phyloP scores from a whole-genome alignment of 2,329 filamentous ascomycete species.

The Davidsoniella neocaledoniae region DNA sequence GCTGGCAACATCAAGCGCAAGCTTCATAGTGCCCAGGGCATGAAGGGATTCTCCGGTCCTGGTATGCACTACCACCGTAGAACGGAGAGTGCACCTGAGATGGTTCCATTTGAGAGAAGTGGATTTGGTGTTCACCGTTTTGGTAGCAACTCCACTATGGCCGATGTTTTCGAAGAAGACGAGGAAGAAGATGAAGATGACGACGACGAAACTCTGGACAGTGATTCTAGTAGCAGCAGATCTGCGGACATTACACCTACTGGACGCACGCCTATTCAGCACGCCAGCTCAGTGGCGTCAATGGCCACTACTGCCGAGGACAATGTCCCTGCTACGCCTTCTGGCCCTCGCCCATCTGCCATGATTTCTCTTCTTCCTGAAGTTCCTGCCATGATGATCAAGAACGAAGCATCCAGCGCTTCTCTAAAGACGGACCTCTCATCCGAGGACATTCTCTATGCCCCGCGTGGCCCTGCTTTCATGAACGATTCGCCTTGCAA shows the following conservation, averaged over 20 bases:
- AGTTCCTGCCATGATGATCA: slow-evolving; percentile 17
- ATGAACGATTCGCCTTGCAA: slow-evolving; percentile 19
- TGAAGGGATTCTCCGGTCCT: slow-evolving; percentile 49
- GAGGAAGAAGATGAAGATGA: slow-evolving; percentile 48
- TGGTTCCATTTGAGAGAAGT: slow-evolving; percentile 53
- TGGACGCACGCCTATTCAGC: slow-evolving; percentile 7
- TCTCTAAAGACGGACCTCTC: slow-evolving; percentile 25
- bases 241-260: slow-evolving; percentile 11
- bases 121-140: slow-evolving; percentile 43
- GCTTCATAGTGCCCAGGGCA: slow-evolving; percentile 61
- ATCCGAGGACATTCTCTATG: slow-evolving; percentile 30
- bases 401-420: slow-evolving; percentile 31
- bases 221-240: slow-evolving; percentile 11
- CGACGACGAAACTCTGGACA: slow-evolving; percentile 21
- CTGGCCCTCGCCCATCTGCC: slow-evolving; percentile 6
- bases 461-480: slow-evolving; percentile 15
- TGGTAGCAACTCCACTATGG: slow-evolving; percentile 57
- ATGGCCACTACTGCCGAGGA: slow-evolving; percentile 11
- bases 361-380: slow-evolving; percentile 9
- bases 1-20: slow-evolving; percentile 42
- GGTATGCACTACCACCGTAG: slow-evolving; percentile 63
- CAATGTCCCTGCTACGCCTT: slow-evolving; percentile 12
- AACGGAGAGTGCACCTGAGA: slow-evolving; percentile 64
- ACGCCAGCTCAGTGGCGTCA: slow-evolving; percentile 8
- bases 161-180: slow-evolving; percentile 74